Conservation (phyloP, 352 stramenopile species). For the Halophytophthora polymorphica region DNA sequence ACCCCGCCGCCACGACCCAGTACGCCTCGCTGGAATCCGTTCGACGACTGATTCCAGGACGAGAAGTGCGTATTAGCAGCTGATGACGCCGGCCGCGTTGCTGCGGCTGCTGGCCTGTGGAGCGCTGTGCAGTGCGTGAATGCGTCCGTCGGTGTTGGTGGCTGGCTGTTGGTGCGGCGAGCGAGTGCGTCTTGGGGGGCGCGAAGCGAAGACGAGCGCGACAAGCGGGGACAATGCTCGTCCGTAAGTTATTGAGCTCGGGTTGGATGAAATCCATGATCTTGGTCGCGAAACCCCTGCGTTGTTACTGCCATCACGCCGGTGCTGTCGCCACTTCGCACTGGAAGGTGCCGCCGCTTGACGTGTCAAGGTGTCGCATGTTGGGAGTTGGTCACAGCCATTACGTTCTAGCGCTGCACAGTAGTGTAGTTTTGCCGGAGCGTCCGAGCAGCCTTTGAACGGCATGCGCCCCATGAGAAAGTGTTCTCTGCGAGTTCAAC, state of each 20-base stretch:
- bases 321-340: no score
- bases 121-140: conserved; percentile 12
- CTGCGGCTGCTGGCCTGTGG: conserved; percentile 16
- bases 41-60: conserved; percentile 21
- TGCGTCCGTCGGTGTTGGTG: conserved; percentile 4
- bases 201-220: conserved; percentile 23
- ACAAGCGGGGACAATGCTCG: conserved; percentile 32
- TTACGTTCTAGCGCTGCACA: no score
- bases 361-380: no score
- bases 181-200: conserved; percentile 9
- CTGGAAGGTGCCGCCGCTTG: no score
- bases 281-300: conserved; percentile 11
- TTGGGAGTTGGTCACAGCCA: no score
- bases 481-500: no score
- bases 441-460: no score
- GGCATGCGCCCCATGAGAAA: no score
- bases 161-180: conserved; percentile 9
- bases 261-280: conserved; percentile 8
- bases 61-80: background rate
- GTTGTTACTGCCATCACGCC: no score
- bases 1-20: conserved; percentile 13
- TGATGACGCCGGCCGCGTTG: conserved; percentile 5
- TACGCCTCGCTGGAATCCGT: conserved; percentile 25
- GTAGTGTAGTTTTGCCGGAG: no score
- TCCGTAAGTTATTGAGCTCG: conserved; percentile 47